Base-by-base conservation (phyloP, 768 basidiomycete genomes). In the Gyrodon lividus region DNA sequence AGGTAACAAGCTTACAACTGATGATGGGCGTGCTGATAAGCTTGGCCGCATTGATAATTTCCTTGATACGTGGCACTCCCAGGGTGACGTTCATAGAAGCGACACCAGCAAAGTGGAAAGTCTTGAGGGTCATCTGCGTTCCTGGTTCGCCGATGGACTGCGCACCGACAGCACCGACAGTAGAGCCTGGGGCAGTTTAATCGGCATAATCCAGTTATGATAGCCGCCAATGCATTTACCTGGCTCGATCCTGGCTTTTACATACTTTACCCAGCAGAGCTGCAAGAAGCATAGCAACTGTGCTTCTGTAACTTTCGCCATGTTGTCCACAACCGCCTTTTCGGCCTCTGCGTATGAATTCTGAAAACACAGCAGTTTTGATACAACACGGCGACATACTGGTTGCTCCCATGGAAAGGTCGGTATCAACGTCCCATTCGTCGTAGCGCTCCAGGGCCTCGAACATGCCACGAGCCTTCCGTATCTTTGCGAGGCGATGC, bases 51-150 rank as follows among this genome's bases (percentile, higher is more conserved):
- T 98, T 99, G 77, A 99, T 99, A 59, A 99, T 98, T 71, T 99
- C 97, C 70, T 98, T 98, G 73, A 99, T 98, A 63, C 97, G 96
- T 3, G 97, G 97, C n/a, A 98, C 97, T 71, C 97, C 97, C 33
- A 98, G 83, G 0, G 97, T 99, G 56, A 99, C 93, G 72, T 98
- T 98, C 97, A 98, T 99, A 33, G 95, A 96, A 7, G 97, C 97
- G 56, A 99, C 96, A 74, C 97, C 97, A 61, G 97, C 97, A 71
- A 98, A 99, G 78, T 99, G 97, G 84, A 99, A 99, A 50, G 97
- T 98, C 73, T 98, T 98, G 58, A 98, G 71, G 2, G 96, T 98
- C 97, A 99, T 99, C 67, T 99, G 97, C 0, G 97, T 99, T 37
- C 96, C 97, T 1, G 97, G 97, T 71, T 99, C 97, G 63, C 97